Conservation (phyloP, 495 filamentous ascomycete species). For the Darksidea phi region DNA sequence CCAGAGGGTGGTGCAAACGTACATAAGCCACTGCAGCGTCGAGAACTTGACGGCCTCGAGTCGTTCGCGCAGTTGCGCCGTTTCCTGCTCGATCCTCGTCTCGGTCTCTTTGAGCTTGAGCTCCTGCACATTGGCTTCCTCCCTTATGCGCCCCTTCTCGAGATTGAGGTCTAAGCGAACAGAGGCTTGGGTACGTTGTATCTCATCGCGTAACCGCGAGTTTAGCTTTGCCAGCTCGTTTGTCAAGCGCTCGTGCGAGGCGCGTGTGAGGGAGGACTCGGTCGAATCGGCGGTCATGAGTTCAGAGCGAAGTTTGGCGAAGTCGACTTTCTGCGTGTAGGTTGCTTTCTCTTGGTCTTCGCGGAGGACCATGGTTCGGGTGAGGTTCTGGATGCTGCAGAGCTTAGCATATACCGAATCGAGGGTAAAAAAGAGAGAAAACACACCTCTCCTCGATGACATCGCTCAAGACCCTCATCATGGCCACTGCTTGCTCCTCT, state of each 20-base stretch:
- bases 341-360: conserved; percentile 85
- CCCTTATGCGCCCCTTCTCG: conserved; percentile 93
- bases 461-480: conserved; percentile 97
- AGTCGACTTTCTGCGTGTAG: conserved; percentile 98
- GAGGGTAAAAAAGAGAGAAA: neutral
- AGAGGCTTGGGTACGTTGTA: conserved; percentile 85
- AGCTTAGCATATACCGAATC: neutral
- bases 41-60: conserved; percentile 97
- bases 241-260: conserved; percentile 86
- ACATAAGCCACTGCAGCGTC: conserved; percentile 95
- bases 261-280: conserved; percentile 81
- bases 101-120: conserved; percentile 99
- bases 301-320: conserved; percentile 96
- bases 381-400: conserved; percentile 87
- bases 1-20: conserved; percentile 8
- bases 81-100: conserved; percentile 96
- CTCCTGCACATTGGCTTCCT: conserved; percentile 96
- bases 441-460: conserved; percentile 87
- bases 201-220: conserved; percentile 84
- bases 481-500: conserved; percentile 88
- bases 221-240: conserved; percentile 94
- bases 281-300: conserved; percentile 86
- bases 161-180: conserved; percentile 91
- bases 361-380: conserved; percentile 96
- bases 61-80: conserved; percentile 83